Evolutionary conservation across 2,329 filamentous ascomycete genomes (phyloP).

Genomic region (Alternaria tenuissima): DNA sequence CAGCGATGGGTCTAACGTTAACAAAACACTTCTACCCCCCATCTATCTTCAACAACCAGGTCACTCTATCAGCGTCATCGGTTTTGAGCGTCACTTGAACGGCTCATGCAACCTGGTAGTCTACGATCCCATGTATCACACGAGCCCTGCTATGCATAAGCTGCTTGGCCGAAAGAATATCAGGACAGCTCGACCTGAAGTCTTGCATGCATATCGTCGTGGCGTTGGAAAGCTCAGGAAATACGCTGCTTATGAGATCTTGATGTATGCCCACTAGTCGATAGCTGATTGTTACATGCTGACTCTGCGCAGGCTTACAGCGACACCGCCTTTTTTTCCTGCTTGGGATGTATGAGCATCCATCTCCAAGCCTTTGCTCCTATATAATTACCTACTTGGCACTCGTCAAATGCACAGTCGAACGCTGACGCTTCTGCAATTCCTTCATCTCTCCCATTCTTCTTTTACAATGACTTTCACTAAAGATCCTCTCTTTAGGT

Average conservation of each 20-base stretch:
- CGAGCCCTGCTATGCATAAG: conserved; percentile 69
- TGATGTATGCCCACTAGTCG: conserved; percentile 65
- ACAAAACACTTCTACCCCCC: conserved; percentile 76
- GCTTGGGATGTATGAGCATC: conserved; percentile 53
- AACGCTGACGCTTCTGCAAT: neutral
- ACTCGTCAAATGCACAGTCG: conserved; percentile 12
- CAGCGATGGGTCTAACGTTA: conserved; percentile 66
- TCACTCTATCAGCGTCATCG: conserved; percentile 90
- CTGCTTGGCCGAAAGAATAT: conserved; percentile 60
- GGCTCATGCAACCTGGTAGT: conserved; percentile 77
- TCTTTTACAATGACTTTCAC: conserved; percentile 18
- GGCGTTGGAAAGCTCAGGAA: conserved; percentile 72
- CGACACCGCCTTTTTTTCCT: conserved; percentile 49
- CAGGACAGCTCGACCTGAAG: conserved; percentile 66
- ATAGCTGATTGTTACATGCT: neutral
- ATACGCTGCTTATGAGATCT: conserved; percentile 79
- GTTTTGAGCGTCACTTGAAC: conserved; percentile 74
- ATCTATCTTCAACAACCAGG: conserved; percentile 92
- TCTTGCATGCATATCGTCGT: conserved; percentile 70
- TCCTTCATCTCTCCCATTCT: neutral
- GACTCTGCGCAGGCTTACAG: conserved; percentile 43
- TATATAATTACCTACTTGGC: conserved; percentile 29
- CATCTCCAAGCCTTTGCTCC: conserved; percentile 5
- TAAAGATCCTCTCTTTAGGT: conserved; percentile 43
- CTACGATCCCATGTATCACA: conserved; percentile 85